Evolutionary conservation across 2,329 filamentous ascomycete species (phyloP), one percentile per base, ranked within the genome.

Genomic region (Fusarium redolens): DNA sequence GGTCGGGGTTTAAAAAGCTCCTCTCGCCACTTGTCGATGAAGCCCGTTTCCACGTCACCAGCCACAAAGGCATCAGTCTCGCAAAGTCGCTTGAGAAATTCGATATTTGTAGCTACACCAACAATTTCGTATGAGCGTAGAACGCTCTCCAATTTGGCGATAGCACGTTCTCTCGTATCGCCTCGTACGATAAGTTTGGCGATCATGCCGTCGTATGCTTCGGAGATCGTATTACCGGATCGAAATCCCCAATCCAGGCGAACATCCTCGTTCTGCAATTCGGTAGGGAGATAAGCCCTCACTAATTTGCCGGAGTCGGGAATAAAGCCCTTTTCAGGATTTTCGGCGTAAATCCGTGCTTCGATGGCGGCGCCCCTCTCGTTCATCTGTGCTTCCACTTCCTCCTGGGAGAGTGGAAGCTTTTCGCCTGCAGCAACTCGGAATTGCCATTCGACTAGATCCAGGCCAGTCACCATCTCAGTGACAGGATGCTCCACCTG

Each of bases 151-250:
- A 99, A 87, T 81, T 94, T 97, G 65, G 93, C 91, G 55, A 99
- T 92, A 7, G 95, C 94, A 31, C 93, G 92, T 79, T 92, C 89
- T 67, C 96, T 89, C 63, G 92, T 92, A 20, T 90, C 88, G 1
- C 93, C 96, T 65, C 93, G 90, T 10, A 98, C 94, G 76, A 99
- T 99, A 58, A 99, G 89, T 84, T 99, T 99, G 48, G 96, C 94
- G 75, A 99, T 97, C 96, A 99, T 99, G 33, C 96, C 96, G 77
- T 99, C 96, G 82, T 99, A 99, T 61, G 96, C 93, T 65, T 96
- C 94, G 0, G 95, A 97, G 5, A 99, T 93, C 71, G 94, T 94
- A 80, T 97, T 96, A 31, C 96, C 96, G 75, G 95, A 88, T 33
- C 95, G 90, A 80, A 98, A 98, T 3, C 96, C 96, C 50, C 95